Percentiles rank a stretch among this genome's conserved stretches.
Evolutionary conservation across 2,329 filamentous ascomycete species (phyloP).

Genomic region (Graphilbum ipis-grandicollis): DNA sequence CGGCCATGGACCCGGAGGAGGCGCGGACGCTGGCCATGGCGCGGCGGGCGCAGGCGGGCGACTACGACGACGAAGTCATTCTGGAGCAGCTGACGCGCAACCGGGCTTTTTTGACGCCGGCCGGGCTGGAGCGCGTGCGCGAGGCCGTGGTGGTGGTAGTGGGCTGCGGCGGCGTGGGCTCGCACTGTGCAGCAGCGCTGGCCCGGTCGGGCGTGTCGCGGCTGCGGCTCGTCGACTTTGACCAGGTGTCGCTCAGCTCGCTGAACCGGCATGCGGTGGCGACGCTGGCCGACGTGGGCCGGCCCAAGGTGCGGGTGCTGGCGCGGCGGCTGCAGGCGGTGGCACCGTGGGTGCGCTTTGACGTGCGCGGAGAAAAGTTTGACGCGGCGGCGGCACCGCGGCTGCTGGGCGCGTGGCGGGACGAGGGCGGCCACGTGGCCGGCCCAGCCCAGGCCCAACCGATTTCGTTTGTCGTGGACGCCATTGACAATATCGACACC

Average conservation of each 20-base stretch:
- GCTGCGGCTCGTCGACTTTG: slow-evolving; percentile 84
- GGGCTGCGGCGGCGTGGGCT: slow-evolving; percentile 87
- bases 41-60: slow-evolving; percentile 40
- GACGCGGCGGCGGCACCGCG: slow-evolving; percentile 44
- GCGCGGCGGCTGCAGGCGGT: slow-evolving; percentile 67
- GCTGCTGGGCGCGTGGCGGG: slow-evolving; percentile 50
- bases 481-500: slow-evolving; percentile 95
- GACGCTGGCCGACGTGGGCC: slow-evolving; percentile 83
- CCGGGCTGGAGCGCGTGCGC: slow-evolving; percentile 64
- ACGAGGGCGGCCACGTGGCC: slow-evolving; percentile 22
- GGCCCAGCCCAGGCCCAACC: slow-evolving; percentile 13
- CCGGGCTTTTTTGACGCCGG: slow-evolving; percentile 72
- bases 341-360: slow-evolving; percentile 80
- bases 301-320: slow-evolving; percentile 77
- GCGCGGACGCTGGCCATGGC: slow-evolving; percentile 40
- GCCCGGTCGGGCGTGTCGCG: slow-evolving; percentile 79
- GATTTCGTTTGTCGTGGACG: slow-evolving; percentile 84
- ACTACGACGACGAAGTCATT: slow-evolving; percentile 64
- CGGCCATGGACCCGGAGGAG: slow-evolving; percentile 40
- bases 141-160: slow-evolving; percentile 75
- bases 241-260: slow-evolving; percentile 89
- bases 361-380: slow-evolving; percentile 74
- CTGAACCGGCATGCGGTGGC: slow-evolving; percentile 93
- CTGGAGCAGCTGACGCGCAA: slow-evolving; percentile 90
- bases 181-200: slow-evolving; percentile 73